Base-by-base conservation (phyloP, 1,284 basidiomycete genomes). In the Coniferiporia weirii region DNA sequence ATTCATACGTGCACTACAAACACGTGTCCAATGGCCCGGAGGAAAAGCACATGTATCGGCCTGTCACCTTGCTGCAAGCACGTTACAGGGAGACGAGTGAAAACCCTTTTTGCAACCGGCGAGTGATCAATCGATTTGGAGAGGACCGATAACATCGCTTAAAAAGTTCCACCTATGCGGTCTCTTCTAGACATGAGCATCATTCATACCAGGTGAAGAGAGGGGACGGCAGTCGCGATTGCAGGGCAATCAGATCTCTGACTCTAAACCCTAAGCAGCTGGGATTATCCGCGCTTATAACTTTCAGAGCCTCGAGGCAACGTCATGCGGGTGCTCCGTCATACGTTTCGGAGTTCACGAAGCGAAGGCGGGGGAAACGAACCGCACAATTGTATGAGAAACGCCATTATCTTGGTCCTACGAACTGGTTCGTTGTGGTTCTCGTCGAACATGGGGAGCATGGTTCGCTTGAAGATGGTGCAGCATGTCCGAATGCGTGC, bases 121-220 rank as follows among this genome's bases (percentile, higher is more conserved):
- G 46, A 58, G 15, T 61, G 60, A 61, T 61, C 52, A 50, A 57
- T 57, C 56, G 60, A 61, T 58, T 53, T 45, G 53, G 60, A 38
- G 45, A 35, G 40, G 55, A 17, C 60, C 51, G 60, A 61, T 61
- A 52, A 44, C 55, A 57, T 61, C 60, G 38, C 51, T 19, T 20
- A 47, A 22, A 17, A 40, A 46, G 40, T 22, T 45, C 34, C 17
- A 36, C 51, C 45, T 43, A 52, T 40, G 36, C 34, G 56, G 52
- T 20, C 36, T 40, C 9, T 49, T 50, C 50, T 46, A 46, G 43
- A 52, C 51, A 27, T 49, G 57, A 59, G 52, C 57, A 54, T 54
- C 57, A 36, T 50, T 50, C 45, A 46, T 32, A 36, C 45, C 52
- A 48, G 44, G 49, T 17, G 38, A 43, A 52, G 17, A 48, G 44